Percentiles rank a stretch among this genome's conserved stretches.
phyloP scores from a whole-genome alignment of 2,329 filamentous ascomycete genomes.

The Leptosphaerulina australis region DNA sequence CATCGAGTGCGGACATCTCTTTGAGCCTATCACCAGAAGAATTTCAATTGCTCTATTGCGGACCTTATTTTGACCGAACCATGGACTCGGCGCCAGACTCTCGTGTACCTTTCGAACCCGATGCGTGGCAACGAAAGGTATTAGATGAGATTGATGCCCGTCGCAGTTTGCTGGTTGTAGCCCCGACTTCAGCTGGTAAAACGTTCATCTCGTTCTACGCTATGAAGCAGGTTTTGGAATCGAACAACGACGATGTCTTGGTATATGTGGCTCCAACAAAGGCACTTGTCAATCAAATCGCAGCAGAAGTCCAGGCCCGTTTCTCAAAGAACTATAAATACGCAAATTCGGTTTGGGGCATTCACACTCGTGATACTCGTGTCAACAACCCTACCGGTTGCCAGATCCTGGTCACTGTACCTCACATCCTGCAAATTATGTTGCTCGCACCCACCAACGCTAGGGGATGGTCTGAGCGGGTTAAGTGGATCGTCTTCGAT shows the following conservation, averaged over 20 bases:
- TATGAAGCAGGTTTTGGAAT: slow-evolving; percentile 75
- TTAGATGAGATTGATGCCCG: slow-evolving; percentile 74
- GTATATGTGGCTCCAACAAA: slow-evolving; percentile 84
- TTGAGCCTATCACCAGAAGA: slow-evolving; percentile 55
- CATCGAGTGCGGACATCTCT: slow-evolving; percentile 35
- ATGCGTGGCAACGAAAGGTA: slow-evolving; percentile 77
- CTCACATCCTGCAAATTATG: slow-evolving; percentile 81
- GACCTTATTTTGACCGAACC: slow-evolving; percentile 76
- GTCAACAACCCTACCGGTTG: slow-evolving; percentile 76
- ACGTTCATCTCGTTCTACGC: slow-evolving; percentile 86
- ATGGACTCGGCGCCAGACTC: slow-evolving; percentile 71
- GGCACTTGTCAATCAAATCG: slow-evolving; percentile 82
- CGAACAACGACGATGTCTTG: slow-evolving; percentile 70
- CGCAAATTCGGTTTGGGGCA: slow-evolving; percentile 74
- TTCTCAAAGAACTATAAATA: slow-evolving; percentile 71
- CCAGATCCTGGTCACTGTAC: slow-evolving; percentile 78
- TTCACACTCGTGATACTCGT: slow-evolving; percentile 75
- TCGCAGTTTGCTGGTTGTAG: slow-evolving; percentile 74
- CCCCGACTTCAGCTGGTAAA: slow-evolving; percentile 79
- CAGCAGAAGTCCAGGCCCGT: slow-evolving; percentile 75
- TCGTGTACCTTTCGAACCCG: slow-evolving; percentile 75
- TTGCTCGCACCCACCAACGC: slow-evolving; percentile 69
- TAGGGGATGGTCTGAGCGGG: slow-evolving; percentile 68
- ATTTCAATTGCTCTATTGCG: slow-evolving; percentile 72
- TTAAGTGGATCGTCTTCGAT: slow-evolving; percentile 81